Evolutionary conservation across 768 basidiomycete species (phyloP).

Genomic region (Tricholoma terreum): DNA sequence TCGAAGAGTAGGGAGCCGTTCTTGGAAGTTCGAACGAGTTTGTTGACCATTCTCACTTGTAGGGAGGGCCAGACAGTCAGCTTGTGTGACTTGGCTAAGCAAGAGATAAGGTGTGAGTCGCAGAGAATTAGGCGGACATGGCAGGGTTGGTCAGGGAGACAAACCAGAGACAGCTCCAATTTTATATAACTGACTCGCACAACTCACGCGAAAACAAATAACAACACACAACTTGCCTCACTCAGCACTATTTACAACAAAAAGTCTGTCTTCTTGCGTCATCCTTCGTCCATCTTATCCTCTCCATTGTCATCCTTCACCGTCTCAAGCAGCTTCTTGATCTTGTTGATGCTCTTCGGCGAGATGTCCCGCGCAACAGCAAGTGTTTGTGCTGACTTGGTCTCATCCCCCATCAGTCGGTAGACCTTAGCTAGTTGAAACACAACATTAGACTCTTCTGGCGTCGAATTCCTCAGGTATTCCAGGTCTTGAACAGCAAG

Average conservation of each 20-base stretch:
- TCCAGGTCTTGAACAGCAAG: constrained; percentile 80
- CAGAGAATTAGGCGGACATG: constrained; percentile 43
- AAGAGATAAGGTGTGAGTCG: constrained; percentile 32
- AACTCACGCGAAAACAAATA: too few relatives aligned
- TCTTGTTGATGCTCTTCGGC: constrained; percentile 84
- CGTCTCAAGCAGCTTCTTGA: constrained; percentile 74
- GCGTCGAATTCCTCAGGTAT: constrained; percentile 74
- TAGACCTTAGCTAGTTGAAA: constrained; percentile 96
- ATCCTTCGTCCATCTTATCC: constrained; percentile 77
- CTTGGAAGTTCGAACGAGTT: constrained; percentile 74
- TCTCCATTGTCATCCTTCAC: constrained; percentile 58
- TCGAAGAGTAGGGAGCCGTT: constrained; percentile 87
- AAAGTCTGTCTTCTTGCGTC: constrained; percentile 33
- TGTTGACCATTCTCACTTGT: constrained; percentile 72
- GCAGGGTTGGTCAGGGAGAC: constrained; percentile 17
- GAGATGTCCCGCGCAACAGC: constrained; percentile 92
- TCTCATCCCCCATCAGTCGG: constrained; percentile 72
- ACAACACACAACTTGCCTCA: too few relatives aligned
- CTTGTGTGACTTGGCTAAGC: constrained; percentile 35
- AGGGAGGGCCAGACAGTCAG: constrained; percentile 36
- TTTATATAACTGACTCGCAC: constrained; percentile 23
- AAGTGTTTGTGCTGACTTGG: constrained; percentile 80
- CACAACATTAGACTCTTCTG: constrained; percentile 94
- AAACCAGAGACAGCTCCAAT: constrained; percentile 13
- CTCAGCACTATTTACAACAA: constrained; percentile 30